These are phyloP conservation scores for Cyberlindnera sargentensis DNA, from an alignment of 805 yeast genomes.

Conservation along the genomic window DNA sequence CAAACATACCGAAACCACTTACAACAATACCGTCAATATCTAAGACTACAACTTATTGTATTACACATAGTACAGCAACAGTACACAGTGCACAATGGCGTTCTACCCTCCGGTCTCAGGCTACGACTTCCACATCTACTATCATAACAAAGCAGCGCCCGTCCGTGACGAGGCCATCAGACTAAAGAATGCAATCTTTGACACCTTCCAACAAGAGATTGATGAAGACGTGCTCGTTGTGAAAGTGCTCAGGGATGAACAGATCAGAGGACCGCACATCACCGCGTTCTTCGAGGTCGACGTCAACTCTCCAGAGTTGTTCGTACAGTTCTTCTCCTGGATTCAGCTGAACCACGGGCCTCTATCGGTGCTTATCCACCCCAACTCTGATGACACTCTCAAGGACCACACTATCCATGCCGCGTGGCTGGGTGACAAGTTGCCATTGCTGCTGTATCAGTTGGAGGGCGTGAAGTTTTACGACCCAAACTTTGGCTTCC, in stretches of 20 bases:
- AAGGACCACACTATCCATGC: conserved; percentile 44
- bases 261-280: conserved; percentile 36
- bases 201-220: conserved; percentile 32
- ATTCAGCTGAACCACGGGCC: conserved; percentile 43
- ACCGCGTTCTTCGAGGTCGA: conserved; percentile 48
- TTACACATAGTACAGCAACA: not conserved
- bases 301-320: conserved; percentile 35
- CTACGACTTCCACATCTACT: conserved; percentile 49
- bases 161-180: conserved; percentile 30
- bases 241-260: conserved; percentile 7
- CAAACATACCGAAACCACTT: too few relatives aligned
- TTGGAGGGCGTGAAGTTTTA: conserved; percentile 1
- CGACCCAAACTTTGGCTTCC: conserved; percentile 11
- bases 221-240: conserved; percentile 21
- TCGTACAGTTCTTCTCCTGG: conserved; percentile 37
- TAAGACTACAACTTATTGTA: too few relatives aligned
- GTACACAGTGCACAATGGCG: not conserved
- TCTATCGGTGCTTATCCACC: conserved; percentile 45
- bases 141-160: conserved; percentile 24
- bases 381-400: conserved; percentile 34
- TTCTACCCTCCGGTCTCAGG: conserved; percentile 23
- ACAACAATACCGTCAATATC: too few relatives aligned
- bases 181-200: conserved; percentile 33
- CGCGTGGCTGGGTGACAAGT: conserved; percentile 43
- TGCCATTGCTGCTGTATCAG: conserved; percentile 14